Evolutionary conservation across 192 early-diverging fungal species (phyloP).

Genomic region (Backusella psychrophila): DNA sequence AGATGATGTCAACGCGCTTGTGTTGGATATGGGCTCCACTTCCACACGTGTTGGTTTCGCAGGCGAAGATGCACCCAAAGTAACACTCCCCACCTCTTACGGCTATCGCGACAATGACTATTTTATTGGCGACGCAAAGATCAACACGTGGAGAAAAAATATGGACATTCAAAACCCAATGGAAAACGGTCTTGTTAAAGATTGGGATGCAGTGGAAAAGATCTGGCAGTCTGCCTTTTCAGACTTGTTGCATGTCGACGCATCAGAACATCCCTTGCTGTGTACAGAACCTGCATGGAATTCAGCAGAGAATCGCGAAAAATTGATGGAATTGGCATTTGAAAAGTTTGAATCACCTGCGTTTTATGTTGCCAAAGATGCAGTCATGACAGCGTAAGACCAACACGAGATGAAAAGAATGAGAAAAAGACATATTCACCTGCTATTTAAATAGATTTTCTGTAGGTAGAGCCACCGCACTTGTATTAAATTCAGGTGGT

Average conservation of each 20-base stretch:
- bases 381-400: conserved; percentile 87
- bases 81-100: conserved; percentile 81
- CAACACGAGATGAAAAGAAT: background rate
- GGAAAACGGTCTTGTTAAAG: conserved; percentile 80
- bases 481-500: conserved; percentile 94
- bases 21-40: conserved; percentile 87
- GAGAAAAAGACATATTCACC: background rate
- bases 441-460: conserved; percentile 63
- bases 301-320: conserved; percentile 77
- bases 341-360: conserved; percentile 90
- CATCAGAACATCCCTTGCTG: conserved; percentile 88
- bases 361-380: conserved; percentile 89
- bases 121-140: conserved; percentile 68
- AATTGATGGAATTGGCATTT: conserved; percentile 91
- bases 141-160: conserved; percentile 65
- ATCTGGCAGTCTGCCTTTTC: conserved; percentile 87
- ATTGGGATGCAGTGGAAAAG: conserved; percentile 92
- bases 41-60: conserved; percentile 91
- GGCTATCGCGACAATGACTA: conserved; percentile 50
- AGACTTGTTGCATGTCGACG: conserved; percentile 63
- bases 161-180: conserved; percentile 86
- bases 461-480: conserved; percentile 78
- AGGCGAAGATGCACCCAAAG: conserved; percentile 91
- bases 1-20: conserved; percentile 93
- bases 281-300: conserved; percentile 93